Evolutionary conservation across 768 basidiomycete species (phyloP).

Genomic region (Melanogaster broomeanus): DNA sequence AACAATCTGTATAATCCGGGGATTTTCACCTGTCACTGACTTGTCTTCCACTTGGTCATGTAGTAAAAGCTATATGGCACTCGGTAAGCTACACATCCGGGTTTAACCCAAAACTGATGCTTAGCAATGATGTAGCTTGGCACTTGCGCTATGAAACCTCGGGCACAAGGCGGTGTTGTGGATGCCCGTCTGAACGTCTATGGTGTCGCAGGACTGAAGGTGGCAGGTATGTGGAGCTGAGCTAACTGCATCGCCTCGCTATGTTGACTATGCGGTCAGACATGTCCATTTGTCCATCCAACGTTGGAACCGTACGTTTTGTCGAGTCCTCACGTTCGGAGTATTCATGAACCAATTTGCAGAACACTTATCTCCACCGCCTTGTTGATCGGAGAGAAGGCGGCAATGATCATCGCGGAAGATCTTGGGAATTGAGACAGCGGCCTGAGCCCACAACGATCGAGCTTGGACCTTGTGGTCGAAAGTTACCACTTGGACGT

Average conservation of each 20-base stretch:
- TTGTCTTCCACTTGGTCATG: not conserved
- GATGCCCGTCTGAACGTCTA: conserved; percentile 64
- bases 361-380: conserved; percentile 48
- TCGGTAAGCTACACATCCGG: conserved; percentile 7
- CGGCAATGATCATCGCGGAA: conserved; percentile 57
- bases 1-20: not conserved
- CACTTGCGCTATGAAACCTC: conserved; percentile 70
- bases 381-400: conserved; percentile 58
- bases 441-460: too few species aligned
- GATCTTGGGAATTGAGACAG: conserved; percentile 40
- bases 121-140: conserved; percentile 45
- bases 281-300: conserved; percentile 37
- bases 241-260: not conserved
- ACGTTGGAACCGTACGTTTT: conserved; percentile 26
- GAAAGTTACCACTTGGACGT: too few species aligned
- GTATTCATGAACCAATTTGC: not conserved
- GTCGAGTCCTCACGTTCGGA: too few species aligned
- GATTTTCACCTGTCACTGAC: not conserved
- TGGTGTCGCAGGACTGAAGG: conserved; percentile 57
- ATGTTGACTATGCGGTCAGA: conserved; percentile 20
- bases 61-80: conserved; percentile 14
- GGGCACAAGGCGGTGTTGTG: conserved; percentile 60
- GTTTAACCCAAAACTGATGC: not conserved
- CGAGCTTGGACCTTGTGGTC: too few species aligned
- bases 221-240: conserved; percentile 45